Conservation (phyloP, 1,284 basidiomycete species). For the Rhodotorula sp. region DNA sequence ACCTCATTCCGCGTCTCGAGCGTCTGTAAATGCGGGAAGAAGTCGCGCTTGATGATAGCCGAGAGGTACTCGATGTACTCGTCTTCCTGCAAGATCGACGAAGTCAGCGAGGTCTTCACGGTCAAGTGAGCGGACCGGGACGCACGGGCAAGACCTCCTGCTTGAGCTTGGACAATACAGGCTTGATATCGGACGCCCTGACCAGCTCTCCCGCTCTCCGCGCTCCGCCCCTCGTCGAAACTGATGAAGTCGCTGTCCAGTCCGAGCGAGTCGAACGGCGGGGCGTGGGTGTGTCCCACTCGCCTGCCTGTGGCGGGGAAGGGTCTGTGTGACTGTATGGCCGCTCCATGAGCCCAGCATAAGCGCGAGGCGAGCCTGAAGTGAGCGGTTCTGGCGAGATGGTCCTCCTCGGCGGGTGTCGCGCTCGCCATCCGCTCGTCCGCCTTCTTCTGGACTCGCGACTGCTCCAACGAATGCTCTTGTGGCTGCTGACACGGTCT, state of each 20-base stretch:
- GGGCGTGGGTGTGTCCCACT: constrained; percentile 21
- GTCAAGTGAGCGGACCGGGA: neutral
- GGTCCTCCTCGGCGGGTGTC: neutral
- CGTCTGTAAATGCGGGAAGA: constrained; percentile 88
- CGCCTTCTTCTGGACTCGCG: too few species aligned
- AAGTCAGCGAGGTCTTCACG: neutral
- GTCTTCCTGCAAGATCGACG: constrained; percentile 61
- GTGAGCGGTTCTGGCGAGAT: neutral
- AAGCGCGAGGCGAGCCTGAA: too few species aligned
- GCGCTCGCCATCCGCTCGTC: too few species aligned
- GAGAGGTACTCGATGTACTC: constrained; percentile 91
- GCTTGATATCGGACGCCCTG: neutral
- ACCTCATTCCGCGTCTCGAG: constrained; percentile 79
- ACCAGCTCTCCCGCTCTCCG: neutral
- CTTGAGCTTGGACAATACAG: constrained; percentile 5
- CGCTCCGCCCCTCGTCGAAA: neutral
- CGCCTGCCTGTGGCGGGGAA: constrained; percentile 3
- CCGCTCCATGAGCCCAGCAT: neutral
- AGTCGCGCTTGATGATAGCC: constrained; percentile 91
- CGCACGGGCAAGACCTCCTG: constrained; percentile 33
- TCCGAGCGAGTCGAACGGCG: neutral
- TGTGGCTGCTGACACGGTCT: too few species aligned
- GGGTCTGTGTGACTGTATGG: constrained; percentile 2
- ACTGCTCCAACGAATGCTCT: too few species aligned
- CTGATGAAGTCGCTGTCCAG: neutral